phyloP scores from a whole-genome alignment of 2,329 filamentous ascomycete genomes.

The Colletotrichum scovillei region DNA sequence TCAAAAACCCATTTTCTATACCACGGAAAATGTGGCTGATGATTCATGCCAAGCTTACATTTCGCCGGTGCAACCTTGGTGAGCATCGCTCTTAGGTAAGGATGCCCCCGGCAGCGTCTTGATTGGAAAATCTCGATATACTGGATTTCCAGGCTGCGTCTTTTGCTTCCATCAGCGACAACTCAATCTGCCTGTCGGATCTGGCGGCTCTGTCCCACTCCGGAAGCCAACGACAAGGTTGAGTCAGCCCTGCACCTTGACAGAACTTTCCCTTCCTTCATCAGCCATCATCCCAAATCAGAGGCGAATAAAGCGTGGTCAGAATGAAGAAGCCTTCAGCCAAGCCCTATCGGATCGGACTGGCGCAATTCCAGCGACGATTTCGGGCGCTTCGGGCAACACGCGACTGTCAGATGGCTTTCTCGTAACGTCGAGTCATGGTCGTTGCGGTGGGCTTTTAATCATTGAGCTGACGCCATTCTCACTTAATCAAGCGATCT shows the following conservation, averaged over 20 bases:
- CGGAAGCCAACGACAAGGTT: background rate
- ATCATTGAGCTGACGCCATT: conserved; percentile 6
- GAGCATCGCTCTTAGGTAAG: background rate
- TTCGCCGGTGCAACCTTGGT: background rate
- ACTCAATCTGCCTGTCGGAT: background rate
- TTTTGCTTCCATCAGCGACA: too few species aligned
- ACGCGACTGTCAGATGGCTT: background rate
- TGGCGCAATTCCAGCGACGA: background rate
- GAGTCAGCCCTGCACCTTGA: background rate
- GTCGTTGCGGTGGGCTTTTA: background rate
- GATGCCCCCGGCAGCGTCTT: background rate
- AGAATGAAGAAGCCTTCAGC: background rate
- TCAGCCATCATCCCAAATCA: background rate
- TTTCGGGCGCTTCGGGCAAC: background rate
- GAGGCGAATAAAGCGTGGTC: background rate
- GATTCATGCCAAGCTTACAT: conserved; percentile 14
- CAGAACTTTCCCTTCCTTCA: background rate
- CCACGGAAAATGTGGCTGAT: conserved; percentile 1
- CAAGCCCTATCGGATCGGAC: background rate
- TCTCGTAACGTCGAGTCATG: background rate
- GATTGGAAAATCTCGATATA: background rate
- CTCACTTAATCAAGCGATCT: background rate
- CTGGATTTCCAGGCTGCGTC: background rate
- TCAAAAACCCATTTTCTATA: background rate
- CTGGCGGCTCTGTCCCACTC: background rate